phyloP scores from a whole-genome alignment of 2,329 filamentous ascomycete genomes.

The Tympanopsis confertula region DNA sequence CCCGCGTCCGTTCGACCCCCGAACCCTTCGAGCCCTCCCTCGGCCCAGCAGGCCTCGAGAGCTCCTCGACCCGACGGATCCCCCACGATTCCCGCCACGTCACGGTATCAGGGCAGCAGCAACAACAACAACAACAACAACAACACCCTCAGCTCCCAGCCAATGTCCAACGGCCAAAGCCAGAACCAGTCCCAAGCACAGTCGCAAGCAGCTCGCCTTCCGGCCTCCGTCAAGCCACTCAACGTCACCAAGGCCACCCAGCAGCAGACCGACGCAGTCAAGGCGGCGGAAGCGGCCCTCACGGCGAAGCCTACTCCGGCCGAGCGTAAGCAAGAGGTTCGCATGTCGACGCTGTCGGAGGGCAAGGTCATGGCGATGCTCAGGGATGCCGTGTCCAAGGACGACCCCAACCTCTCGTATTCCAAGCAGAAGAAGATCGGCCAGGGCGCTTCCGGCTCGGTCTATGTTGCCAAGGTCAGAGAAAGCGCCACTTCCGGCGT shows the following conservation, averaged over 20 bases:
- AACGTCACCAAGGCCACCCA: constrained; percentile 38
- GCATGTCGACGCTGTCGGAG: constrained; percentile 98
- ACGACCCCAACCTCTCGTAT: constrained; percentile 88
- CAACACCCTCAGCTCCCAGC: constrained; percentile 32
- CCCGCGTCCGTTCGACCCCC: too few relatives aligned
- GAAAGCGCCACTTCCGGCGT: constrained; percentile 70
- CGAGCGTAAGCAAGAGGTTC: constrained; percentile 78
- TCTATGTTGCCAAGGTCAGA: constrained; percentile 94
- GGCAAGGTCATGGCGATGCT: constrained; percentile 93
- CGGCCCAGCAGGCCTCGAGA: constrained; percentile 25
- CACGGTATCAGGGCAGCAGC: constrained; percentile 47
- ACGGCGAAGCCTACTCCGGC: constrained; percentile 66
- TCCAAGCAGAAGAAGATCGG: constrained; percentile 99
- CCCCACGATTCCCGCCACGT: constrained; percentile 29
- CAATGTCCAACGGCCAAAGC: constrained; percentile 30
- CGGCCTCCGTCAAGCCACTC: constrained; percentile 63
- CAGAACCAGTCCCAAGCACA: constrained; percentile 23
- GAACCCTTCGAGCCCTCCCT: constrained; percentile 21
- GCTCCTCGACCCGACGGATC: constrained; percentile 34
- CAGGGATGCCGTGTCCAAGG: constrained; percentile 87
- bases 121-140: constrained; percentile 34
- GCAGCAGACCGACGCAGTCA: constrained; percentile 49
- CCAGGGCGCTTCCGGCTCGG: constrained; percentile 92
- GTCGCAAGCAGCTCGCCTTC: constrained; percentile 31
- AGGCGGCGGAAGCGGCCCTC: constrained; percentile 80